These are phyloP conservation scores for Cladophialophora yegresii DNA, from an alignment of 2,329 filamentous ascomycete species.

Conservation along the genomic window DNA sequence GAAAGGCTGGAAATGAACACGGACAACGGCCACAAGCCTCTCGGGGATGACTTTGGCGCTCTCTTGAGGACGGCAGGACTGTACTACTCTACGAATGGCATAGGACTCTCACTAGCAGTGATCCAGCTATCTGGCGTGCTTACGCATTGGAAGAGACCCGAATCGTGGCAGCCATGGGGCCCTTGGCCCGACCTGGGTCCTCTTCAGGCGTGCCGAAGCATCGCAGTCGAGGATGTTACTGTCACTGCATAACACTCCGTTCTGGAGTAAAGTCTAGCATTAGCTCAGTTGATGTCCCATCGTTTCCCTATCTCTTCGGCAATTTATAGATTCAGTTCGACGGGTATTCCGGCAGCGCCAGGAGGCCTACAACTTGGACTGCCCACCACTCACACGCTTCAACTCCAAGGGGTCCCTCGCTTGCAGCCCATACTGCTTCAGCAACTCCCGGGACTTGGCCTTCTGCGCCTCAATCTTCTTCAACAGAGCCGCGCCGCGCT, in stretches of 20 bases:
- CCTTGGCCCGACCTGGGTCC: background rate
- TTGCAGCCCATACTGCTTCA: slow-evolving; percentile 34
- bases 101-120: background rate
- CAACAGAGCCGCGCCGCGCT: slow-evolving; percentile 43
- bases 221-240: background rate
- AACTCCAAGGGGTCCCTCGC: slow-evolving; percentile 31
- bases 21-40: background rate
- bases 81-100: background rate
- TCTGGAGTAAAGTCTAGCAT: background rate
- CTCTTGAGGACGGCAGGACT: background rate
- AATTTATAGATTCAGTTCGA: background rate
- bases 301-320: background rate
- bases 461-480: slow-evolving; percentile 35
- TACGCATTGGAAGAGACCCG: background rate
- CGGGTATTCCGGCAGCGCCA: background rate
- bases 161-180: background rate
- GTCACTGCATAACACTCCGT: background rate
- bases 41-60: background rate
- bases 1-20: background rate
- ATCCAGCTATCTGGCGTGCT: background rate
- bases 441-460: slow-evolving; percentile 32
- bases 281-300: background rate
- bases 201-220: background rate
- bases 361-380: slow-evolving; percentile 27
- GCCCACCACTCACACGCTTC: slow-evolving; percentile 30